Evolutionary conservation across 2,329 filamentous ascomycete species (phyloP).

Genomic region (Aspergillus flavus): DNA sequence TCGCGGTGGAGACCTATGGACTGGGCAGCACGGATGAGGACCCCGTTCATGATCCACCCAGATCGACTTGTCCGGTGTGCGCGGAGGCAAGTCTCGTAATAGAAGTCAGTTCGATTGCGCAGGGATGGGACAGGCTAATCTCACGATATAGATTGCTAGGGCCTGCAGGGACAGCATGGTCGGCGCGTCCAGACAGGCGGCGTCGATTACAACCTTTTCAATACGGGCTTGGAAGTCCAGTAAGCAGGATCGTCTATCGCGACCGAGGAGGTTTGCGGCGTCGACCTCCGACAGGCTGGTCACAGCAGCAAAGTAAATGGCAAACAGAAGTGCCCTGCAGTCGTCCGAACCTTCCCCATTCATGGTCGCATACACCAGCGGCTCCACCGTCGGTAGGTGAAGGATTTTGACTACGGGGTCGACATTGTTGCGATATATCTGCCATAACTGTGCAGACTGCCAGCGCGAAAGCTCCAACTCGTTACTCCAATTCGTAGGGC

Average conservation of each 20-base stretch:
- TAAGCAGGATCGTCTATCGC: conserved; percentile 11
- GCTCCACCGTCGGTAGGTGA: conserved; percentile 25
- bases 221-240: conserved; percentile 20
- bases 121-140: conserved; percentile 6
- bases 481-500: background rate
- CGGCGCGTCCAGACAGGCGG: conserved; percentile 42
- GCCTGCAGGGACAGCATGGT: conserved; percentile 30
- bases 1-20: conserved; percentile 69
- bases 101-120: background rate
- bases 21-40: conserved; percentile 60
- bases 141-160: conserved; percentile 37
- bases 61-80: conserved; percentile 9
- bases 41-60: conserved; percentile 52
- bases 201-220: conserved; percentile 38
- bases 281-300: conserved; percentile 15
- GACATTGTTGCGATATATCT: conserved; percentile 24
- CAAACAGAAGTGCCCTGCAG: conserved; percentile 16
- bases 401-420: conserved; percentile 23
- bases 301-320: conserved; percentile 21
- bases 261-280: conserved; percentile 14
- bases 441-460: conserved; percentile 22
- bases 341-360: conserved; percentile 12
- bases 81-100: conserved; percentile 6
- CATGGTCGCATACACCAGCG: conserved; percentile 23
- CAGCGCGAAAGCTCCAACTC: conserved; percentile 10